Conservation (phyloP, 257 asterid species). For the Orobanche coerulescens region DNA sequence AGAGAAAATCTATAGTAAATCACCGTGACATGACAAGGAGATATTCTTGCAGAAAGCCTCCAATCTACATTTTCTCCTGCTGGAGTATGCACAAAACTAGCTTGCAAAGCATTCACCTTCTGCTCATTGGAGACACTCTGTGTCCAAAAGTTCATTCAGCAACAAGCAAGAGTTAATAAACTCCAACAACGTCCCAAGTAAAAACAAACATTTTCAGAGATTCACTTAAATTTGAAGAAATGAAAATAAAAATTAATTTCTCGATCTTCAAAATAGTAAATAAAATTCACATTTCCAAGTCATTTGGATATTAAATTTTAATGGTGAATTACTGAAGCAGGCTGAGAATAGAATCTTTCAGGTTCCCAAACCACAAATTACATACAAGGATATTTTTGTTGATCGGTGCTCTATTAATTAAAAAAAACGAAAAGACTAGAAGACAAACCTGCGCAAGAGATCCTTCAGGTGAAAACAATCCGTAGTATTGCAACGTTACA, state of each 20-base stretch:
- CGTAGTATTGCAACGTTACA: constrained; percentile 76
- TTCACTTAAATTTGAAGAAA: neutral
- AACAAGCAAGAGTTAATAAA: constrained; percentile 19
- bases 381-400: neutral
- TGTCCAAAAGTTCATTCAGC: constrained; percentile 24
- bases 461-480: constrained; percentile 95
- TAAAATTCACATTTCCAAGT: neutral
- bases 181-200: constrained; percentile 10
- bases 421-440: constrained; percentile 11
- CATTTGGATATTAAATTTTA: neutral
- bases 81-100: constrained; percentile 83
- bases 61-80: constrained; percentile 94
- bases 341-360: neutral
- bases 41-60: constrained; percentile 90
- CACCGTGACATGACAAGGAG: constrained; percentile 98
- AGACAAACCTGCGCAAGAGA: constrained; percentile 88
- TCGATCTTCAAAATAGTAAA: neutral
- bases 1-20: constrained; percentile 17
- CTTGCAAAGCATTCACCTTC: constrained; percentile 92
- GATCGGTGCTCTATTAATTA: neutral
- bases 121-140: constrained; percentile 92
- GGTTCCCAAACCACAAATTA: neutral
- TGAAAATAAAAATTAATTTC: neutral
- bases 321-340: constrained; percentile 7
- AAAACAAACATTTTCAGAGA: neutral